Evolutionary conservation across 768 basidiomycete species (phyloP).

Genomic region (Hericium erinaceus): DNA sequence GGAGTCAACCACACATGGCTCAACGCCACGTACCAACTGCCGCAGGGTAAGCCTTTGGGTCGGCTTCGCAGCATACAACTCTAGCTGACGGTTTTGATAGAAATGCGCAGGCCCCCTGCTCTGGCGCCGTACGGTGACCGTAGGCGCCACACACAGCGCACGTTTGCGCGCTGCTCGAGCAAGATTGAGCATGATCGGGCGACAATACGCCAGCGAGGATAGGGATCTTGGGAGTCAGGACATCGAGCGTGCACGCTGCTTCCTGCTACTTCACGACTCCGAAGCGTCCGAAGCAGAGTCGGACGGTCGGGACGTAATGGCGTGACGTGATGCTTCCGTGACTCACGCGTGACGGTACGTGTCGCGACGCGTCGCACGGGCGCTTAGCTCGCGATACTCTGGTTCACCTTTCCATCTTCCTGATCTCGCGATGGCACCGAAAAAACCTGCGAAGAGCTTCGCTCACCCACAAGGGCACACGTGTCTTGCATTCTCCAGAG

Average conservation of each 20-base stretch:
- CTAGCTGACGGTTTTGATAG: constrained; percentile 77
- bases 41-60: constrained; percentile 66
- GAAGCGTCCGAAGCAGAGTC: too few species aligned
- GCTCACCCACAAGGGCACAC: constrained; percentile 12
- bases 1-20: neutral
- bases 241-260: neutral
- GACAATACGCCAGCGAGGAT: neutral
- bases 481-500: constrained; percentile 10
- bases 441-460: neutral
- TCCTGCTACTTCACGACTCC: neutral
- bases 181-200: neutral
- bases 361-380: neutral
- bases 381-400: neutral
- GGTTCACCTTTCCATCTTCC: neutral
- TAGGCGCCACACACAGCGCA: neutral
- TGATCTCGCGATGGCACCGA: neutral
- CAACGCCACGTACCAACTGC: constrained; percentile 48
- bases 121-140: neutral
- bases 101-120: constrained; percentile 31
- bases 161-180: neutral
- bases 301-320: too few species aligned
- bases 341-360: neutral
- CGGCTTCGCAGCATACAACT: constrained; percentile 67
- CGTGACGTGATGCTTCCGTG: neutral
- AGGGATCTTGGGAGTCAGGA: neutral